Evolutionary conservation across 352 stramenopile genomes (phyloP).

Genomic region (Pythium folliculosum): DNA sequence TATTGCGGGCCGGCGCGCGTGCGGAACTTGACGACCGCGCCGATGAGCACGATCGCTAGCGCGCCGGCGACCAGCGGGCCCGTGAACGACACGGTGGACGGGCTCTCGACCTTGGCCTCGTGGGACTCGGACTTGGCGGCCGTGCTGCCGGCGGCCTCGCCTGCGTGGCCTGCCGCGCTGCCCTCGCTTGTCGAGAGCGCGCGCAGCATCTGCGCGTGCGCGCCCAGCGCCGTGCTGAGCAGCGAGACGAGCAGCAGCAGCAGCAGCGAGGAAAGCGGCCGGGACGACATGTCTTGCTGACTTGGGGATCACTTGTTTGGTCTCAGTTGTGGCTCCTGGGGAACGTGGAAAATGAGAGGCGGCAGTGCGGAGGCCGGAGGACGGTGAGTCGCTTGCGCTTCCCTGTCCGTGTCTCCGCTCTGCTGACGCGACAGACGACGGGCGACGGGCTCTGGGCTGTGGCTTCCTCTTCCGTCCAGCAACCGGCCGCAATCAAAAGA

Average conservation of each 20-base stretch:
- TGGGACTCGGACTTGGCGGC: background rate
- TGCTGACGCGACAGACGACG: background rate
- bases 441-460: background rate
- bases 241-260: background rate
- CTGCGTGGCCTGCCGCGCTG: conserved; percentile 7
- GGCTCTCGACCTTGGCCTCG: conserved; percentile 11
- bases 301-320: background rate
- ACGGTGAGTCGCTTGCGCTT: no score
- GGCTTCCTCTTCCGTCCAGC: background rate
- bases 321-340: background rate
- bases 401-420: no score
- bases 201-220: background rate
- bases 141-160: background rate
- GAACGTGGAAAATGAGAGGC: conserved; percentile 11
- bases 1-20: conserved; percentile 29
- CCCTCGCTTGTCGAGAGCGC: background rate
- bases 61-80: conserved; percentile 47
- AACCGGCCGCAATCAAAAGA: background rate
- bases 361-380: background rate
- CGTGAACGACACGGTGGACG: conserved; percentile 32
- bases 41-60: conserved; percentile 59
- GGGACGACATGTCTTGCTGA: background rate
- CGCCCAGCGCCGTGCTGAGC: background rate
- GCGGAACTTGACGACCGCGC: conserved; percentile 52
- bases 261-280: background rate